phyloP scores from a whole-genome alignment of 2,329 filamentous ascomycete genomes.

The Xylaria multiplex region DNA sequence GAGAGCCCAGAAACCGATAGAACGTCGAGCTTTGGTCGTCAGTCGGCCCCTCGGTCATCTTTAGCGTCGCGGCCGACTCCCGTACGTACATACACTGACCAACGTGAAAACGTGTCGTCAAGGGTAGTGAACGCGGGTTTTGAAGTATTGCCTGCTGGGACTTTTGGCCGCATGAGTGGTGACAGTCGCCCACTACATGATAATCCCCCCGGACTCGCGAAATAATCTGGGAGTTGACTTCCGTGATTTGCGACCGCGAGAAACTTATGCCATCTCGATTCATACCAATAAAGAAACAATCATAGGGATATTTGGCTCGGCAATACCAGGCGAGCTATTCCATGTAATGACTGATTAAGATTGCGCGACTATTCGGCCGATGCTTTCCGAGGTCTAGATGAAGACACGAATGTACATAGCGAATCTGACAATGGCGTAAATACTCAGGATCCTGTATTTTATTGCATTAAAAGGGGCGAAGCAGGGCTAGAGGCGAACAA shows the following conservation, averaged over 20 bases:
- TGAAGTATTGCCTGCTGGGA: slow-evolving; percentile 48
- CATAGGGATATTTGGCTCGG: neutral
- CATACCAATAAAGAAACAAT: neutral
- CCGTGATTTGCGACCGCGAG: neutral
- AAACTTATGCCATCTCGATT: neutral
- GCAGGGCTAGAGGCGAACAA: slow-evolving; percentile 4
- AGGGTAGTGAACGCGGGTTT: slow-evolving; percentile 47
- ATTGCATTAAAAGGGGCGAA: slow-evolving; percentile 10
- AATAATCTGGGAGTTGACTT: neutral
- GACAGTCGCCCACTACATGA: slow-evolving; percentile 24
- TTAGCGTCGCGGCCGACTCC: slow-evolving; percentile 41
- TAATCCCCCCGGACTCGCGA: slow-evolving; percentile 19
- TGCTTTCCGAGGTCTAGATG: neutral
- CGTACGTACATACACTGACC: slow-evolving; percentile 43
- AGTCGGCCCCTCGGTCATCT: slow-evolving; percentile 24
- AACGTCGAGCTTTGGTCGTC: slow-evolving; percentile 9
- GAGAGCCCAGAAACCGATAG: slow-evolving; percentile 24
- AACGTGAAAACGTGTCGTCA: slow-evolving; percentile 39
- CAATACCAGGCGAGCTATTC: neutral
- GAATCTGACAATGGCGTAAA: slow-evolving; percentile 24
- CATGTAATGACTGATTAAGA: slow-evolving; percentile 8
- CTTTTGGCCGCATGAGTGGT: slow-evolving; percentile 41
- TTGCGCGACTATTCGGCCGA: neutral
- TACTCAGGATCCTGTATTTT: slow-evolving; percentile 13
- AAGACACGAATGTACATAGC: slow-evolving; percentile 23